phyloP scores from a whole-genome alignment of 2,329 filamentous ascomycete species.

The Monilinia fructigena region DNA sequence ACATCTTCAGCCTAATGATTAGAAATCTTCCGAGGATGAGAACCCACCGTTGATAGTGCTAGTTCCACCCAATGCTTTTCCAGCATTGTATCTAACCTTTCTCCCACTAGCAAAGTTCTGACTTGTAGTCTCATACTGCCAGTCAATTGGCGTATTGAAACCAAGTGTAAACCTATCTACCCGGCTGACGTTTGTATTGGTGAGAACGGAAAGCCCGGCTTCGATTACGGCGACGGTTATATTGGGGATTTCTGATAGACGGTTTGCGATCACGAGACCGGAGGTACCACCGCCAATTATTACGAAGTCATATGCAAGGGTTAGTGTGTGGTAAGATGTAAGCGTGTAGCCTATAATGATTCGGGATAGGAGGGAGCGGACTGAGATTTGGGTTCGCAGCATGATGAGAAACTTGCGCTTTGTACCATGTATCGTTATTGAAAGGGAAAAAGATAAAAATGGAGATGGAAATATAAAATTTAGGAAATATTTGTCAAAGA shows the following conservation, averaged over 20 bases:
- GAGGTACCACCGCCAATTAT: constrained; percentile 31
- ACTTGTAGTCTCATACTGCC: constrained; percentile 28
- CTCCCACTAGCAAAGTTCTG: constrained; percentile 25
- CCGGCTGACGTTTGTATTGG: constrained; percentile 27
- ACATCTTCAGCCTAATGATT: constrained; percentile 36
- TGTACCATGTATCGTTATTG: background rate
- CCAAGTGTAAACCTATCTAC: constrained; percentile 26
- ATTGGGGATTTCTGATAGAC: constrained; percentile 27
- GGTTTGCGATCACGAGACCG: constrained; percentile 32
- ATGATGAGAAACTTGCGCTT: background rate
- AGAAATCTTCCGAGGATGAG: constrained; percentile 30
- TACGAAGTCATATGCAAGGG: constrained; percentile 25
- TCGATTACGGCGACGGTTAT: constrained; percentile 32
- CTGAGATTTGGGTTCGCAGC: background rate
- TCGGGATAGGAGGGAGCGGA: background rate
- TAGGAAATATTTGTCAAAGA: background rate
- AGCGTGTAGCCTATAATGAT: background rate
- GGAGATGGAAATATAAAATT: background rate
- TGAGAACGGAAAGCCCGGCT: constrained; percentile 27
- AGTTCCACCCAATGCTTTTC: constrained; percentile 29
- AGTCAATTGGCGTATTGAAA: constrained; percentile 28
- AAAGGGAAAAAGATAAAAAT: too few relatives aligned
- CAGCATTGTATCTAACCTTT: constrained; percentile 21
- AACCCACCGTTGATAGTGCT: constrained; percentile 36
- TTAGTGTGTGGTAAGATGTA: constrained; percentile 4